Conservation (phyloP, 768 basidiomycete species). For the Leccinum obscurum region DNA sequence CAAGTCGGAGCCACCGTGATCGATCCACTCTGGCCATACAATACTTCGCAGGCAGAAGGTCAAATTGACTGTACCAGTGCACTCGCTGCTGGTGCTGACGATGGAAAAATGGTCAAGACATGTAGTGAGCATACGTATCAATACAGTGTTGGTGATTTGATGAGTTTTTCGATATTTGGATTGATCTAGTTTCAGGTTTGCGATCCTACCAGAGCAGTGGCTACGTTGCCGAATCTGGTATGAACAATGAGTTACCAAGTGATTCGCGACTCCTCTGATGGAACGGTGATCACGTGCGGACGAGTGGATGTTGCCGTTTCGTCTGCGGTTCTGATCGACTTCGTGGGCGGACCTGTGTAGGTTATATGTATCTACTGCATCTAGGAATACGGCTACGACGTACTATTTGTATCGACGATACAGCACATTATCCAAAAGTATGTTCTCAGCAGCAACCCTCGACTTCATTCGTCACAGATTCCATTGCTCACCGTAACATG, state of each 20-base stretch:
- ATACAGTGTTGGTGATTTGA: conserved; percentile 41
- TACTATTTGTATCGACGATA: not conserved
- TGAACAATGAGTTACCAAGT: not conserved
- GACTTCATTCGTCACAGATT: too few relatives aligned
- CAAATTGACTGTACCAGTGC: conserved; percentile 50
- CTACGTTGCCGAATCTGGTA: not conserved
- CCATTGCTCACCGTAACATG: not conserved
- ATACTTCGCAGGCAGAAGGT: conserved; percentile 37
- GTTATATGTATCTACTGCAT: not conserved
- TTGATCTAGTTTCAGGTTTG: not conserved
- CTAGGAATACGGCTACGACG: not conserved
- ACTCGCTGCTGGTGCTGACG: conserved; percentile 46
- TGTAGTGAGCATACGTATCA: conserved; percentile 59
- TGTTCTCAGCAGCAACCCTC: not conserved
- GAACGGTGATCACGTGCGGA: conserved; percentile 29
- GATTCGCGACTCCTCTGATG: not conserved
- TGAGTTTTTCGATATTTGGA: not conserved
- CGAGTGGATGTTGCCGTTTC: conserved; percentile 39
- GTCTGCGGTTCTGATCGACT: conserved; percentile 36
- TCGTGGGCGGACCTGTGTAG: not conserved
- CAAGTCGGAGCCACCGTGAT: conserved; percentile 49
- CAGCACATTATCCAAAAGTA: not conserved
- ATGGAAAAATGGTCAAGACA: conserved; percentile 40
- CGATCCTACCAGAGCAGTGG: not conserved
- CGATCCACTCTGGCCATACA: conserved; percentile 53